A percentile compares a stretch with the other conserved stretches of the same genome.
phyloP scores from a whole-genome alignment of 1,139 yeast species.

The Geotrichum phurueaensis region DNA sequence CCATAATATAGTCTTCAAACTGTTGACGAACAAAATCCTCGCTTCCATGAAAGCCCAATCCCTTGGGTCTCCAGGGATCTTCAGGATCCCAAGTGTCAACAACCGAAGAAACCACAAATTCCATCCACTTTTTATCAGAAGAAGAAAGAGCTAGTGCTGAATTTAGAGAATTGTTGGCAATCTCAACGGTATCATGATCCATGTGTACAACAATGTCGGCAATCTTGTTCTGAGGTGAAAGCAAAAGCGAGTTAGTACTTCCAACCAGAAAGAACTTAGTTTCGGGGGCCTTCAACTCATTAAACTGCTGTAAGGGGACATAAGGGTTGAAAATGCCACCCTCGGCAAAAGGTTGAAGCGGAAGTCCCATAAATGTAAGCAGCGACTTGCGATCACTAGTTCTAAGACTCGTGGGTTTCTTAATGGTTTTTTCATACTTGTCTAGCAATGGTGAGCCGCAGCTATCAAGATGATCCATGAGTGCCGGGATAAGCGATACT shows the following conservation, averaged over 20 bases:
- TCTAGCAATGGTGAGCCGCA: constrained; percentile 76
- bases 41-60: constrained; percentile 56
- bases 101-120: constrained; percentile 40
- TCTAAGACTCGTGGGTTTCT: constrained; percentile 65
- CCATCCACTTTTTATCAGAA: constrained; percentile 71
- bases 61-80: constrained; percentile 42
- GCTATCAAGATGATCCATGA: constrained; percentile 64
- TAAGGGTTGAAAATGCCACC: constrained; percentile 91
- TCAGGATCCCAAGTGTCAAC: constrained; percentile 40
- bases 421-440: constrained; percentile 47
- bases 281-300: constrained; percentile 54
- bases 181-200: constrained; percentile 46
- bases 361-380: constrained; percentile 77
- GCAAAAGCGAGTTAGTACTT: constrained; percentile 74
- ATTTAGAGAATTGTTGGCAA: constrained; percentile 41
- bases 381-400: constrained; percentile 75
- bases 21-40: constrained; percentile 84
- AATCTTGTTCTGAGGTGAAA: constrained; percentile 45
- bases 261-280: constrained; percentile 73
- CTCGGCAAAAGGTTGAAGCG: constrained; percentile 74
- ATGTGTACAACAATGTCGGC: constrained; percentile 48
- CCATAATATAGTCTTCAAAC: constrained; percentile 83
- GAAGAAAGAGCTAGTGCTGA: constrained; percentile 48
- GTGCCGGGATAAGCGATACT: constrained; percentile 68
- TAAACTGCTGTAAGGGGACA: constrained; percentile 83